Evolutionary conservation across 164 flowering plant species (phyloP), one percentile per base, ranked within the genome.

Genomic region (Berberis thunbergii): DNA sequence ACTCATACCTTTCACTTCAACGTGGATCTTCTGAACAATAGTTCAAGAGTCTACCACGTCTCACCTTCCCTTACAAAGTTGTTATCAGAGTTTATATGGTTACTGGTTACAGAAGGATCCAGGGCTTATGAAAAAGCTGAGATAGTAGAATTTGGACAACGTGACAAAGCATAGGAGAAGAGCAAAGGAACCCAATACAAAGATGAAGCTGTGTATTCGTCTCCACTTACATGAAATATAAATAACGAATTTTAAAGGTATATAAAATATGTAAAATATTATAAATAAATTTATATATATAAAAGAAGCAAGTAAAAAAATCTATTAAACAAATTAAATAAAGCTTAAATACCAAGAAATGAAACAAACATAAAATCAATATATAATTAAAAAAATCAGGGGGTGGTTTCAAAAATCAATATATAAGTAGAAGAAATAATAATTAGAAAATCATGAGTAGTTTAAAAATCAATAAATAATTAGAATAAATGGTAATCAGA

Each of bases 101-200:
- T 26, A 26, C 26, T 26, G 26, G 26, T 26, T 71, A 60, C 79
- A 73, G 63, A 73, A 63, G 48, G 78, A 41, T 43, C 82, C 75
- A 4, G 80, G 53, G 45, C 41, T 55, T 7, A 75, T 45, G 45
- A 80, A 65, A 61, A 82, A 75, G 58, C 64, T 66, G 49, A 77
- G 63, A 64, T 83, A 78, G 74, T 73, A 75, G 70, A 82, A 74
- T 61, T 72, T 82, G 64, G 76, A 78, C 45, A 84, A 55, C 0
- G 87, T 77, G 46, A 74, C 70, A 38, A 81, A 42, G 57, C 71
- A 75, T 45, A 82, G 63, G 56, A 80, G 65, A 62, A 83, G 58
- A 58, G 75, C 80, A 52, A 78, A 68, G 2, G 49, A 45, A 13
- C 79, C 79, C 62, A 86, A 4, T 9, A 75, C 7, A 50, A 79